Evolutionary conservation across 768 basidiomycete species (phyloP), one percentile per base, ranked within the genome.

Genomic region (Amanita inopinata): DNA sequence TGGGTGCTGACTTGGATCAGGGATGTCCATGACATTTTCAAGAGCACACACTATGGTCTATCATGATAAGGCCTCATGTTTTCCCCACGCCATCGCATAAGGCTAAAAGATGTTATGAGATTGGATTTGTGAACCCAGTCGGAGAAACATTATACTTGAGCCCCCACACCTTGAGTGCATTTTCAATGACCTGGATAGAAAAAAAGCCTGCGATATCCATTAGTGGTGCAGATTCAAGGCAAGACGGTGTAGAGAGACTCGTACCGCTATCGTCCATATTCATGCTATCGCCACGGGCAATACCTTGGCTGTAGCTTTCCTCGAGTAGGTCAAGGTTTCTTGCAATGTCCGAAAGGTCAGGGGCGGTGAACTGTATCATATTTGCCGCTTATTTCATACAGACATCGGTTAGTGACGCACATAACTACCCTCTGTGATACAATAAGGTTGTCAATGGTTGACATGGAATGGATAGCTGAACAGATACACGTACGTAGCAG

Each of bases 211-310:
- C 10, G 3, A 22, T 15, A 12, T 3, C 14, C 11, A n/a, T 28
- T 39, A 35, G 40, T 8, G 1, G 22, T 48, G 18, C 23, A 28
- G n/a, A 23, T 14, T 19, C 12, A 4, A 31, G 22, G 30, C 30
- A 51, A 18, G 47, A 20, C 3, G 27, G 15, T 36, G 35, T 33
- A 15, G 4, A 35, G n/a, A n/a, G 36, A 31, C 15, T 43, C 53
- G 24, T 47, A 78, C 89, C 91, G 19, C 88, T 89, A 58, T 93
- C 91, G 51, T 96, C 91, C 84, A 92, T 88, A 55, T 96, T 96
- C 46, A 72, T 67, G 61, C 83, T 82, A 31, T 62, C 20, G 61
- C 65, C 24, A 59, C 51, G 56, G 67, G 68, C 34, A 58, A 64
- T 37, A 70, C 66, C 44, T 77, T 69, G 4, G n/a, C 31, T 36